Conservation (phyloP, 2,329 filamentous ascomycete genomes). For the Colletotrichum sp. region DNA sequence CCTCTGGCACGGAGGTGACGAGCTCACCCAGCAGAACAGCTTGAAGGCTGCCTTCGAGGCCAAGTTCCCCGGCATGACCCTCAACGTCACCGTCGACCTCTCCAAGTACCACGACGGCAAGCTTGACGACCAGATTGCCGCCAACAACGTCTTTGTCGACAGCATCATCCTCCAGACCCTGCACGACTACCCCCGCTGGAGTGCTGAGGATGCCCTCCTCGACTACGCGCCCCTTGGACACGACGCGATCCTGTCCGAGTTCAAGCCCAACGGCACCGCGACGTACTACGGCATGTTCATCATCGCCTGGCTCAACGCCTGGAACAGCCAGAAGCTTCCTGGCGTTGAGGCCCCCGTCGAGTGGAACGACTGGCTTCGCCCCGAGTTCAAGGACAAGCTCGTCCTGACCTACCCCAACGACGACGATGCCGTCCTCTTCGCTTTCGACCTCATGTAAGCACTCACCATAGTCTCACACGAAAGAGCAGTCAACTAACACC, state of each 20-base stretch:
- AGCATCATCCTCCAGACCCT: slow-evolving; percentile 53
- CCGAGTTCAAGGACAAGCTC: slow-evolving; percentile 58
- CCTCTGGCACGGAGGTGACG: slow-evolving; percentile 54
- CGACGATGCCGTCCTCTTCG: slow-evolving; percentile 59
- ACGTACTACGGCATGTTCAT: slow-evolving; percentile 45
- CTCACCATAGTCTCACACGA: not conserved
- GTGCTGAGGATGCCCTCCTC: slow-evolving; percentile 47
- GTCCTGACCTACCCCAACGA: slow-evolving; percentile 62
- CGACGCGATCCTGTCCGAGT: slow-evolving; percentile 42
- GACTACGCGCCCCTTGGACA: slow-evolving; percentile 54
- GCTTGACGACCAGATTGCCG: slow-evolving; percentile 49
- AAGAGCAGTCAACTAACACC: not conserved
- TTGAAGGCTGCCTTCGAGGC: slow-evolving; percentile 49
- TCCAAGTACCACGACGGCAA: slow-evolving; percentile 58
- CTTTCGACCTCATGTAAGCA: slow-evolving; percentile 53
- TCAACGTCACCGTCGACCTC: slow-evolving; percentile 59
- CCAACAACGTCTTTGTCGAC: slow-evolving; percentile 45
- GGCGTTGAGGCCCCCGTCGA: slow-evolving; percentile 37
- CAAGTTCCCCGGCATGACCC: slow-evolving; percentile 52
- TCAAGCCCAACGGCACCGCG: slow-evolving; percentile 46
- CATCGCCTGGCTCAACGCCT: slow-evolving; percentile 40
- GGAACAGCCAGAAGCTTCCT: slow-evolving; percentile 38
- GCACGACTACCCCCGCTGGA: slow-evolving; percentile 58
- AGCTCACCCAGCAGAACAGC: slow-evolving; percentile 39
- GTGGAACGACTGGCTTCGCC: slow-evolving; percentile 48